Percentiles rank a stretch among this genome's conserved stretches.
These are phyloP conservation scores for Tubosaeta sp. DNA, from an alignment of 768 basidiomycete genomes.

Conservation along the genomic window DNA sequence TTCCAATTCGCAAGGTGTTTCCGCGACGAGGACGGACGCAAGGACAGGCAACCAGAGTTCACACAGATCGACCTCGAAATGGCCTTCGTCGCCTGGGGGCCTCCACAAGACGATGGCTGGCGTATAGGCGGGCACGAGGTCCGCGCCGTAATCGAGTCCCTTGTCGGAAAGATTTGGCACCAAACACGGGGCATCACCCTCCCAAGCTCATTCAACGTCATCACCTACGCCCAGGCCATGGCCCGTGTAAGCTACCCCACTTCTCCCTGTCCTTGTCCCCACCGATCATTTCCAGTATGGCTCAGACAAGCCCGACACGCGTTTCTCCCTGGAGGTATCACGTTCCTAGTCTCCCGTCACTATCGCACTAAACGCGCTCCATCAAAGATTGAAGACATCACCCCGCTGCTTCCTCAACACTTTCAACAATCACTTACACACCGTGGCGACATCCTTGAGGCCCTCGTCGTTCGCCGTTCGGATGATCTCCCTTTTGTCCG, in stretches of 20 bases:
- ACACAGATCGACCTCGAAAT: slow-evolving; percentile 97
- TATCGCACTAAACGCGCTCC: slow-evolving; percentile 7
- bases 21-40: slow-evolving; percentile 92
- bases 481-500: slow-evolving; percentile 26
- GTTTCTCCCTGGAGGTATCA: slow-evolving; percentile 83
- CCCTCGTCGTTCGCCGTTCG: slow-evolving; percentile 30
- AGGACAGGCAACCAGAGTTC: slow-evolving; percentile 95
- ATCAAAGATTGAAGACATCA: slow-evolving; percentile 33
- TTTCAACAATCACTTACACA: slow-evolving; percentile 21
- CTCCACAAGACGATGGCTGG: slow-evolving; percentile 46
- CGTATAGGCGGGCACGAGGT: slow-evolving; percentile 84
- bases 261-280: slow-evolving; percentile 13
- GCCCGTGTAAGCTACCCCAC: slow-evolving; percentile 51
- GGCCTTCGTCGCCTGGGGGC: slow-evolving; percentile 88
- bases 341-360: slow-evolving; percentile 1
- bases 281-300: slow-evolving; percentile 60
- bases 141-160: slow-evolving; percentile 68
- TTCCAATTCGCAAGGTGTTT: slow-evolving; percentile 94
- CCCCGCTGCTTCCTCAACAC: slow-evolving; percentile 27
- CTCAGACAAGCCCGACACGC: slow-evolving; percentile 91
- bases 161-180: slow-evolving; percentile 75
- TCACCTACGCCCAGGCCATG: slow-evolving; percentile 94
- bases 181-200: slow-evolving; percentile 60
- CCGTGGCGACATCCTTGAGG: slow-evolving; percentile 29
- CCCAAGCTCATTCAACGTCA: slow-evolving; percentile 63